phyloP scores from a whole-genome alignment of 768 basidiomycete genomes.

The Lepiota venenata region DNA sequence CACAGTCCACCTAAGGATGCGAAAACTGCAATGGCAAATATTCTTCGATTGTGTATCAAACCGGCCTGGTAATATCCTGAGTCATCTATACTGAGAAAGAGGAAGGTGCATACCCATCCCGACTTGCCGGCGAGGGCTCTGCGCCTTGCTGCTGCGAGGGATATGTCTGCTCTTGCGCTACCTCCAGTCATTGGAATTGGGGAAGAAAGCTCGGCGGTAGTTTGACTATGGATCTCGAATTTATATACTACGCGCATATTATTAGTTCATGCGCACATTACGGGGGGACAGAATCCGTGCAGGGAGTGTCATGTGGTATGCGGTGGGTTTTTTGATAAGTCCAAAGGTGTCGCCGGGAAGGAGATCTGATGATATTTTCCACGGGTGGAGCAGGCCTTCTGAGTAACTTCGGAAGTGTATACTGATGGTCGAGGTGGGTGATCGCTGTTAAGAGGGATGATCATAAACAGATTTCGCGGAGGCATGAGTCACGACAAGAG shows the following conservation, averaged over 20 bases:
- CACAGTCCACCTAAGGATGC: slow-evolving; percentile 77
- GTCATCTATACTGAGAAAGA: neutral
- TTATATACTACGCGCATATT: slow-evolving; percentile 4
- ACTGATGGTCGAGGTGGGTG: neutral
- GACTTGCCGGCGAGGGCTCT: slow-evolving; percentile 58
- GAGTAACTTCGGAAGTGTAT: slow-evolving; percentile 1
- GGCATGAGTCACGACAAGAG: too few species aligned
- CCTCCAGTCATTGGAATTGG: slow-evolving; percentile 43
- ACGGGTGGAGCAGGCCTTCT: neutral
- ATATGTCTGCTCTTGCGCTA: slow-evolving; percentile 23
- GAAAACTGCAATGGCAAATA: slow-evolving; percentile 70
- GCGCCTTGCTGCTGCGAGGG: slow-evolving; percentile 42
- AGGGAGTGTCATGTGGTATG: neutral
- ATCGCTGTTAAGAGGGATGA: neutral
- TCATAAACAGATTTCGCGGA: neutral
- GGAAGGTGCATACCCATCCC: slow-evolving; percentile 53
- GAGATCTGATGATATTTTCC: neutral
- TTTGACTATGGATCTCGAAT: neutral
- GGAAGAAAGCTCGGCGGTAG: neutral
- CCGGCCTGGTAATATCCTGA: slow-evolving; percentile 41
- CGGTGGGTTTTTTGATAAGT: neutral
- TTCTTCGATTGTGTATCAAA: slow-evolving; percentile 59
- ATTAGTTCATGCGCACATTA: neutral
- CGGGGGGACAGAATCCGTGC: neutral
- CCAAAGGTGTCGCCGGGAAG: neutral